A percentile compares a stretch with the other conserved stretches of the same genome.
Conservation (phyloP, 83 land plant species). For the Diphasiastrum complanatum region DNA sequence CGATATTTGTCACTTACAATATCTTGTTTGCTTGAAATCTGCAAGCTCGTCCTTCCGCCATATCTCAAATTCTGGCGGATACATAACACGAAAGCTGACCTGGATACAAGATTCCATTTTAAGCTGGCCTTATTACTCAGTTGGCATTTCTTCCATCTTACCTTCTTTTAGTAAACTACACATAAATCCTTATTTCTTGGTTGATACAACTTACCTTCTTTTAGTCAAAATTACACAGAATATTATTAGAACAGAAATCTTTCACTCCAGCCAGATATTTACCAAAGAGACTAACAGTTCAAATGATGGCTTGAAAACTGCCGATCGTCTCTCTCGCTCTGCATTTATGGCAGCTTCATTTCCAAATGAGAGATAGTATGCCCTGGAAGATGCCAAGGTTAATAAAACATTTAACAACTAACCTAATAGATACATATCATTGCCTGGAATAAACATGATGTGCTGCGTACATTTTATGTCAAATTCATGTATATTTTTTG, state of each 20-base stretch:
- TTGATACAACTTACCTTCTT: too few relatives aligned
- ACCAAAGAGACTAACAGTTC: constrained; percentile 85
- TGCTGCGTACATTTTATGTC: too few relatives aligned
- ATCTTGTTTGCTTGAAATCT: constrained; percentile 84
- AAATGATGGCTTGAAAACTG: constrained; percentile 53
- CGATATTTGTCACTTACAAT: constrained; percentile 41
- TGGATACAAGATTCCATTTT: constrained; percentile 17
- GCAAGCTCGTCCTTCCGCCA: constrained; percentile 74
- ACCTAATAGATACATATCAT: too few relatives aligned
- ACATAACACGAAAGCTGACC: constrained; percentile 76
- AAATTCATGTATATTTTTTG: too few relatives aligned
- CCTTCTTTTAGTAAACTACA: too few relatives aligned
- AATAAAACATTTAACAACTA: neutral
- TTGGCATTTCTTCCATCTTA: too few relatives aligned
- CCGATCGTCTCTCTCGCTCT: constrained; percentile 59
- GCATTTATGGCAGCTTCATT: constrained; percentile 51
- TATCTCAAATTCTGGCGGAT: constrained; percentile 64
- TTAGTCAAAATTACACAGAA: too few relatives aligned
- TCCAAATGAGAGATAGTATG: constrained; percentile 43
- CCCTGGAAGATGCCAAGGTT: constrained; percentile 45
- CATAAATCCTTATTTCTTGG: too few relatives aligned
- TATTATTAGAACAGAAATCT: neutral
- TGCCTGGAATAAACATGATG: too few relatives aligned
- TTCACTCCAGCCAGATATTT: constrained; percentile 15
- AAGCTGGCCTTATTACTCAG: too few relatives aligned